Conservation (phyloP, 257 asterid genomes). For the Penstemon newberryi region DNA sequence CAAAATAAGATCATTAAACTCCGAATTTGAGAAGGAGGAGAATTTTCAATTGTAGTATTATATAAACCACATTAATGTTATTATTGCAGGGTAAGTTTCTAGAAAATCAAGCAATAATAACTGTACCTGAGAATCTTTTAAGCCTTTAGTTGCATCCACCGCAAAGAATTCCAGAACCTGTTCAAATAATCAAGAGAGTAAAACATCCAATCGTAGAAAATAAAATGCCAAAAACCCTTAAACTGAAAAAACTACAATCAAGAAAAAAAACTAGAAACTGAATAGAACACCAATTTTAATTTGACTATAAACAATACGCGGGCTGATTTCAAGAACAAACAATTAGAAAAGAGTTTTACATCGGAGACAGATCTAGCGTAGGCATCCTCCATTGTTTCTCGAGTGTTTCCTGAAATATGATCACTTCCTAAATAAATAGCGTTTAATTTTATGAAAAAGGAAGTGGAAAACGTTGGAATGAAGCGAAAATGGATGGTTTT, state of each 20-base stretch:
- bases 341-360: slow-evolving; percentile 39
- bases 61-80: slow-evolving; percentile 19
- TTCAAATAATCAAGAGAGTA: slow-evolving; percentile 14
- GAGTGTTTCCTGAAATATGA: slow-evolving; percentile 11
- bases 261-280: neutral
- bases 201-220: slow-evolving; percentile 10
- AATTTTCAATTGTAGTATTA: neutral
- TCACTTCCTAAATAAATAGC: no score
- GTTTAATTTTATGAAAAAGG: neutral
- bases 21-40: neutral
- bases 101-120: slow-evolving; percentile 23
- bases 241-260: neutral
- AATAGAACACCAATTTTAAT: no score
- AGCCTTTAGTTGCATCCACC: slow-evolving; percentile 82
- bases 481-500: neutral
- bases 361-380: slow-evolving; percentile 81
- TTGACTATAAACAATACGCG: neutral
- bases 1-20: neutral
- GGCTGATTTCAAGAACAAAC: neutral
- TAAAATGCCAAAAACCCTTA: neutral
- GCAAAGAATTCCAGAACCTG: slow-evolving; percentile 81
- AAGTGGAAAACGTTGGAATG: neutral
- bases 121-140: slow-evolving; percentile 69
- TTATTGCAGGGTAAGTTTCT: neutral
- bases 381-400: slow-evolving; percentile 74